Evolutionary conservation across 805 yeast species (phyloP), one percentile per base, ranked within the genome.

Genomic region (Saccharomycopsis sp.): DNA sequence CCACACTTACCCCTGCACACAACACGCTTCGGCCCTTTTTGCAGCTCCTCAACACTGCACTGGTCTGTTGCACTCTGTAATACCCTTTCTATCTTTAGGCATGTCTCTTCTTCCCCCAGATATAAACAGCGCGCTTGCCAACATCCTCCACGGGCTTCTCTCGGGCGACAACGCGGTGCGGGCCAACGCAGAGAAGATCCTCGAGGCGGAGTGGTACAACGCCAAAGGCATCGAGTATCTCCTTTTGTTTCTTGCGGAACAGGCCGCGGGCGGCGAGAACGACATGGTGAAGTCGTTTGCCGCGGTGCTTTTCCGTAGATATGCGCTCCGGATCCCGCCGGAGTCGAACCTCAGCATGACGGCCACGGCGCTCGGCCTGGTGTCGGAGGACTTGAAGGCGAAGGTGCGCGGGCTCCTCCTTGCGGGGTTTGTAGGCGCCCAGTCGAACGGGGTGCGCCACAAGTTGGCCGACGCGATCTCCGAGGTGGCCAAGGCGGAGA

Each of bases 381-480:
- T 91, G 24, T 75, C 83, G 54, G 79, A 78, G 34, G 79, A 76
- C 4, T 85, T 84, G 1, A 77, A 82, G 59, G 70, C 66, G 44
- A 87, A 85, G 66, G 82, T 92, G 54, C 82, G 95, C 63, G 64
- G 74, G 16, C 75, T 82, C 21, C 78, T 92, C 44, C 75, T 91
- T 63, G 79, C 79, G 59, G 98, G 97, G 15, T 89, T 92, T 65
- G 68, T 81, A 9, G 69, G 82, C 9, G 84, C 78, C 60, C 89
- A 85, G 68, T 74, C 87, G n/a, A 82, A 82, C 61, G 82, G 81
- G 62, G 90, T 90, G 34, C 84, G 97, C 68, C 97, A 92, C 71
- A 94, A 92, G 68, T 75, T 94, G 53, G 85, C 97, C 1, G 99
- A 94, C 75, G 96, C 96, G 7, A 86, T 94, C 52, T 89, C 97